These are phyloP conservation scores for Saccharum spontaneum DNA, from an alignment of 176 grass and related monocot genomes.

Conservation along the genomic window DNA sequence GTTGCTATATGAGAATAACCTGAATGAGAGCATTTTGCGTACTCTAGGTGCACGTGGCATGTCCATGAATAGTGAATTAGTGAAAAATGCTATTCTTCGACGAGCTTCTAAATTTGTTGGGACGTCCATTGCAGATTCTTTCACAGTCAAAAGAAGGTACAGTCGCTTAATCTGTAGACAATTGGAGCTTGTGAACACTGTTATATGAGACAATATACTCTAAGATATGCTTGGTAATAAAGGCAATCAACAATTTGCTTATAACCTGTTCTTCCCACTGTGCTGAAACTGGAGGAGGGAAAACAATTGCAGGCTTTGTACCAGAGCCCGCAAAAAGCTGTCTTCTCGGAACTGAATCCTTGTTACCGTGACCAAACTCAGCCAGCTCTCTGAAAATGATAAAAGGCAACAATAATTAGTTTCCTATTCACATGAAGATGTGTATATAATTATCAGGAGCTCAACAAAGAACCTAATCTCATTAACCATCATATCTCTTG, in stretches of 20 bases:
- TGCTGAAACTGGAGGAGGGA: constrained; percentile 71
- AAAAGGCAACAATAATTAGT: neutral
- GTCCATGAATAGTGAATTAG: constrained; percentile 98
- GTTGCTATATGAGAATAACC: constrained; percentile 50
- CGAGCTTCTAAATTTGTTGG: constrained; percentile 95
- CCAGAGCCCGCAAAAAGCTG: constrained; percentile 93
- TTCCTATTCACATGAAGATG: constrained; percentile 8
- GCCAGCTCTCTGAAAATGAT: constrained; percentile 66
- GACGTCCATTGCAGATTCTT: constrained; percentile 94
- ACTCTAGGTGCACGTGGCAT: constrained; percentile 93
- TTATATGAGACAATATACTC: neutral
- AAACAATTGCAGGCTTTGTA: constrained; percentile 79
- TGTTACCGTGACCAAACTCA: constrained; percentile 87
- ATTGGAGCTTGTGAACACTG: constrained; percentile 35
- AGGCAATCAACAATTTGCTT: constrained; percentile 12
- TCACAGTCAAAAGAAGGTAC: constrained; percentile 91
- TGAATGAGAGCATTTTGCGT: constrained; percentile 98
- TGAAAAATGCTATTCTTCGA: constrained; percentile 93
- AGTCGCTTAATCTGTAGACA: constrained; percentile 78
- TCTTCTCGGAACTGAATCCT: constrained; percentile 81
- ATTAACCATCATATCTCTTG: constrained; percentile 98
- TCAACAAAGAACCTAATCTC: constrained; percentile 62
- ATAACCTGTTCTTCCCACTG: constrained; percentile 94
- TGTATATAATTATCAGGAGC: neutral
- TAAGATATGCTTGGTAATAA: neutral